phyloP scores from a whole-genome alignment of 768 basidiomycete genomes.

The Glaciozyma martinii region DNA sequence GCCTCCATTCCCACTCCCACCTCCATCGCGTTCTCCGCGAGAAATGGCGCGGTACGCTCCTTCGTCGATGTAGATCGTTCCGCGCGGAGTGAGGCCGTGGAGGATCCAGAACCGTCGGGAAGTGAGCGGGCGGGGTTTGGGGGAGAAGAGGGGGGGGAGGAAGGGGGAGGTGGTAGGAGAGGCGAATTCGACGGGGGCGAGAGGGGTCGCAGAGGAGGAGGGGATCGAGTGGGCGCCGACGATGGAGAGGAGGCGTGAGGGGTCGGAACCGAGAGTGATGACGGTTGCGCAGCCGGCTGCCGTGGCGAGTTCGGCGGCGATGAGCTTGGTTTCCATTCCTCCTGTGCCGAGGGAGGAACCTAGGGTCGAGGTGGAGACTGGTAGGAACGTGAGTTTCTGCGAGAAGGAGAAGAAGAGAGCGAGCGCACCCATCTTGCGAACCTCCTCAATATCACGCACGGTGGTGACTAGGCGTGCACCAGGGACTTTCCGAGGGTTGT shows the following conservation, averaged over 20 bases:
- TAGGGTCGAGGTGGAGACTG: slow-evolving; percentile 85
- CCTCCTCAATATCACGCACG: slow-evolving; percentile 71
- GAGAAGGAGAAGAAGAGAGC: not conserved
- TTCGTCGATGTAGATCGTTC: slow-evolving; percentile 74
- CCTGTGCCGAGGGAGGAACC: slow-evolving; percentile 93
- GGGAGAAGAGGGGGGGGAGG: slow-evolving; percentile 68
- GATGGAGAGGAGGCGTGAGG: slow-evolving; percentile 64
- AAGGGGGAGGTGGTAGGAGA: not conserved
- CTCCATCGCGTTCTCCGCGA: slow-evolving; percentile 49
- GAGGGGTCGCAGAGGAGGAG: not conserved
- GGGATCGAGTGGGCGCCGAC: slow-evolving; percentile 57
- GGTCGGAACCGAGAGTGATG: slow-evolving; percentile 73
- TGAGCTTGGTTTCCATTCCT: slow-evolving; percentile 98
- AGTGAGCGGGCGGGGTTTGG: slow-evolving; percentile 59
- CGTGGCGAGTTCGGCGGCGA: slow-evolving; percentile 94
- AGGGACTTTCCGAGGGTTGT: slow-evolving; percentile 61
- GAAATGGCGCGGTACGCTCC: slow-evolving; percentile 83
- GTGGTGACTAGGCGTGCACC: slow-evolving; percentile 61
- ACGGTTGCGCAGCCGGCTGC: slow-evolving; percentile 89
- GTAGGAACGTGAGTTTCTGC: not conserved
- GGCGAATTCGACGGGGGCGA: slow-evolving; percentile 21
- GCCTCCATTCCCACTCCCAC: slow-evolving; percentile 58
- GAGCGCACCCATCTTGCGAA: slow-evolving; percentile 64
- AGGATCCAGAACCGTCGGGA: slow-evolving; percentile 94
- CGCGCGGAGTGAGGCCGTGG: slow-evolving; percentile 85